phyloP scores from a whole-genome alignment of 148 eudicot genomes.

The Arbutus unedo region DNA sequence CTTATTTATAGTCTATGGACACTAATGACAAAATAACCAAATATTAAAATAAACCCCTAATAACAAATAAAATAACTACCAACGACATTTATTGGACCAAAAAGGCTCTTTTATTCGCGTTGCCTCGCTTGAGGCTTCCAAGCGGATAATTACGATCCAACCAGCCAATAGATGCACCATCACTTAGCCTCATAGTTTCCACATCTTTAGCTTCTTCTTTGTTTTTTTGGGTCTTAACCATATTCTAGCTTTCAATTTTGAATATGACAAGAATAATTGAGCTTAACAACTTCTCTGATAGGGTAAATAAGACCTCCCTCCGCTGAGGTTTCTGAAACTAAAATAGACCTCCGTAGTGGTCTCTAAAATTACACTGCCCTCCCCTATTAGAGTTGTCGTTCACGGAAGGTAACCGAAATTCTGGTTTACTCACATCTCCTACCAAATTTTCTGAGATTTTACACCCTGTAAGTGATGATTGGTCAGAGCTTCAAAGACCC shows the following conservation, averaged over 20 bases:
- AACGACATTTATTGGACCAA: no score
- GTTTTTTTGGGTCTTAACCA: not conserved
- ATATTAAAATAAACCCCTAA: no score
- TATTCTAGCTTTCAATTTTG: not conserved
- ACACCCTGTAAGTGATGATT: not conserved
- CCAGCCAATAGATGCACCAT: no score
- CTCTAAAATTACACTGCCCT: not conserved
- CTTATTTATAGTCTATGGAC: no score
- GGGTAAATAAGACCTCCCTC: not conserved
- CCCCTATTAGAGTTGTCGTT: not conserved
- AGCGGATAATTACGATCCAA: no score
- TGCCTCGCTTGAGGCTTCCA: no score
- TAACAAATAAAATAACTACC: no score
- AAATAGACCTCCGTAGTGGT: not conserved
- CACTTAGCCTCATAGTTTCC: not conserved
- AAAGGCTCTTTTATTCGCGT: no score
- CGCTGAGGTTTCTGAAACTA: not conserved
- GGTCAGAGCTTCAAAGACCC: not conserved
- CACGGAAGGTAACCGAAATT: not conserved
- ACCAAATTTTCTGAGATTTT: not conserved
- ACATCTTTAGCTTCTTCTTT: not conserved
- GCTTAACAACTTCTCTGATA: not conserved
- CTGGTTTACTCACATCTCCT: not conserved
- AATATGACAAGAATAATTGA: not conserved
- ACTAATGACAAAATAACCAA: no score